phyloP scores from a whole-genome alignment of 225 moss, liverwort and hornwort species.

The Physcomitrium patens region DNA sequence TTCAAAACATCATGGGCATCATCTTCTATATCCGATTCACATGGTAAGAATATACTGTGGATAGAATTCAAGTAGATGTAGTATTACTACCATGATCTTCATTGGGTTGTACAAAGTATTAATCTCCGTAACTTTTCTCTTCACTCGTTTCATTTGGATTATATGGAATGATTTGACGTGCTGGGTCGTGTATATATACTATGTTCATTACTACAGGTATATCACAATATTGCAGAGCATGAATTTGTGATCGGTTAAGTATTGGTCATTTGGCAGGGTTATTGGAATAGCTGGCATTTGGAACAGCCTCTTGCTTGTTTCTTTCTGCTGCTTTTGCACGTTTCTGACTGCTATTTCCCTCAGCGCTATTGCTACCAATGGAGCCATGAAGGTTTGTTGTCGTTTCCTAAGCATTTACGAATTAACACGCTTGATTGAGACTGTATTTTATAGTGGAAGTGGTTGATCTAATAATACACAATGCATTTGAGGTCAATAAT shows the following conservation, averaged over 20 bases:
- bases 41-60: conserved; percentile 59
- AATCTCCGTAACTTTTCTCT: neutral
- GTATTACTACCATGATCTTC: neutral
- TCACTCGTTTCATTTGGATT: conserved; percentile 1
- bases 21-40: conserved; percentile 97
- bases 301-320: conserved; percentile 89
- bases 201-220: neutral
- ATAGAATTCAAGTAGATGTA: neutral
- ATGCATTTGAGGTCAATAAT: conserved; percentile 5
- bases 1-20: conserved; percentile 97
- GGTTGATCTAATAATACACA: neutral
- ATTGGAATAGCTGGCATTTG: conserved; percentile 98
- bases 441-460: conserved; percentile 2
- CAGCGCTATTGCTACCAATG: conserved; percentile 98
- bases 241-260: conserved; percentile 11
- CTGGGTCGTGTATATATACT: neutral
- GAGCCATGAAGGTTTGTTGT: conserved; percentile 90
- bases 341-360: conserved; percentile 89
- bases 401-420: neutral
- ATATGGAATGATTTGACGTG: neutral
- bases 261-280: conserved; percentile 68
- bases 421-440: neutral
- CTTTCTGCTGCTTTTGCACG: conserved; percentile 88
- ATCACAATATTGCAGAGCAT: neutral
- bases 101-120: neutral